phyloP scores from a whole-genome alignment of 129 eudicot species.

The Flaveria robusta region DNA sequence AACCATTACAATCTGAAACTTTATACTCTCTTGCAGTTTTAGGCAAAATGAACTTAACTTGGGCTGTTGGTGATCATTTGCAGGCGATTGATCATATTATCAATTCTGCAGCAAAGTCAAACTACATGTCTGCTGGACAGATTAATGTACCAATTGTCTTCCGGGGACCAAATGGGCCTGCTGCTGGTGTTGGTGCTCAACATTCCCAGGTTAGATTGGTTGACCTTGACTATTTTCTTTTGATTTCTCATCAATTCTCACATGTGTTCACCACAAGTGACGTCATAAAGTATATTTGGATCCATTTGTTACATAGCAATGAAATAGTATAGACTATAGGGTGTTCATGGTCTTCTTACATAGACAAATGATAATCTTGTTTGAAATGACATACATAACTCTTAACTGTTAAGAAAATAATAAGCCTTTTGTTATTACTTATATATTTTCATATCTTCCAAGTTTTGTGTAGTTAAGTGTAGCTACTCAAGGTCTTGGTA shows the following conservation, averaged over 20 bases:
- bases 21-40: background rate
- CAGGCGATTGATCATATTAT: slow-evolving; percentile 98
- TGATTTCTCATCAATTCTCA: background rate
- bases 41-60: slow-evolving; percentile 1
- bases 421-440: background rate
- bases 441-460: background rate
- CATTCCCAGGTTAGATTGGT: slow-evolving; percentile 75
- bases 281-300: background rate
- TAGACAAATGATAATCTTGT: background rate
- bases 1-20: background rate
- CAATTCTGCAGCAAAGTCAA: slow-evolving; percentile 97
- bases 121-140: slow-evolving; percentile 97
- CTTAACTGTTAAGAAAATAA: background rate
- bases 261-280: background rate
- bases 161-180: slow-evolving; percentile 99
- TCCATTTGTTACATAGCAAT: background rate
- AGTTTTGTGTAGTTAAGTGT: background rate
- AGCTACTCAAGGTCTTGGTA: background rate
- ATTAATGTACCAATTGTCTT: slow-evolving; percentile 92
- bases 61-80: slow-evolving; percentile 24
- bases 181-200: slow-evolving; percentile 99
- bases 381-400: background rate
- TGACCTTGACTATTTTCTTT: background rate
- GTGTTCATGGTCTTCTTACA: background rate
- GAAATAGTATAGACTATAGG: background rate